A percentile compares a stretch with the other conserved stretches of the same genome.
These are phyloP conservation scores for Phytophthora lateralis DNA, from an alignment of 352 stramenopile genomes.

Conservation along the genomic window DNA sequence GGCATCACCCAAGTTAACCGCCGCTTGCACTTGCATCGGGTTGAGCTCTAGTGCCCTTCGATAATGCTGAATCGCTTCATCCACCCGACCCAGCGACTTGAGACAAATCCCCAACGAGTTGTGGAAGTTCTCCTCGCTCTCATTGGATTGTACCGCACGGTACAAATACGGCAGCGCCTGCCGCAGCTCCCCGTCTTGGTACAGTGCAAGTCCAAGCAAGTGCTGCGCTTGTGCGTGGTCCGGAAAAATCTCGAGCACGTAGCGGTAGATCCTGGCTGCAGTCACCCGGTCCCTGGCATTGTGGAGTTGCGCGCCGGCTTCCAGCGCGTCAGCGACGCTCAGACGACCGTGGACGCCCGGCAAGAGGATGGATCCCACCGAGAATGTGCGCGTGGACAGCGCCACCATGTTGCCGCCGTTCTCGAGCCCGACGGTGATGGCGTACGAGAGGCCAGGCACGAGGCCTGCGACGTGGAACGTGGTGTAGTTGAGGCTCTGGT, in stretches of 20 bases:
- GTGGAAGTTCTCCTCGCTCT: slow-evolving; percentile 55
- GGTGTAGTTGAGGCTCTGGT: slow-evolving; percentile 52
- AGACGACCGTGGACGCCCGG: slow-evolving; percentile 29
- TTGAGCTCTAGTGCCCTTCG: slow-evolving; percentile 54
- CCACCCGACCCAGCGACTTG: slow-evolving; percentile 35
- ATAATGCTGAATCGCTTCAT: slow-evolving; percentile 60
- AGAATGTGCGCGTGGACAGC: slow-evolving; percentile 68
- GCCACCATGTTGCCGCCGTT: slow-evolving; percentile 54
- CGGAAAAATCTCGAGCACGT: slow-evolving; percentile 61
- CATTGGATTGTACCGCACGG: slow-evolving; percentile 48
- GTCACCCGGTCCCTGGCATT: slow-evolving; percentile 28
- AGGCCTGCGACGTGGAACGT: slow-evolving; percentile 64
- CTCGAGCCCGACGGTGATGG: slow-evolving; percentile 57
- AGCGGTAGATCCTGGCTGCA: slow-evolving; percentile 51
- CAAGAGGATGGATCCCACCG: slow-evolving; percentile 54
- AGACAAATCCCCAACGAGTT: slow-evolving; percentile 63
- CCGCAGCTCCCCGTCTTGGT: slow-evolving; percentile 42
- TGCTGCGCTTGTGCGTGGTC: slow-evolving; percentile 53
- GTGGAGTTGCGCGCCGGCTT: slow-evolving; percentile 47
- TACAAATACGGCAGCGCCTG: slow-evolving; percentile 45
- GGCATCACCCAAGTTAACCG: slow-evolving; percentile 58
- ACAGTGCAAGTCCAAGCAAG: slow-evolving; percentile 51
- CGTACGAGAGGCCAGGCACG: slow-evolving; percentile 58
- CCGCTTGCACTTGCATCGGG: slow-evolving; percentile 47
- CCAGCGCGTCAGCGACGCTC: slow-evolving; percentile 53